Evolutionary conservation across 176 grass and related monocot genomes (phyloP).

Genomic region (Oryza punctata): DNA sequence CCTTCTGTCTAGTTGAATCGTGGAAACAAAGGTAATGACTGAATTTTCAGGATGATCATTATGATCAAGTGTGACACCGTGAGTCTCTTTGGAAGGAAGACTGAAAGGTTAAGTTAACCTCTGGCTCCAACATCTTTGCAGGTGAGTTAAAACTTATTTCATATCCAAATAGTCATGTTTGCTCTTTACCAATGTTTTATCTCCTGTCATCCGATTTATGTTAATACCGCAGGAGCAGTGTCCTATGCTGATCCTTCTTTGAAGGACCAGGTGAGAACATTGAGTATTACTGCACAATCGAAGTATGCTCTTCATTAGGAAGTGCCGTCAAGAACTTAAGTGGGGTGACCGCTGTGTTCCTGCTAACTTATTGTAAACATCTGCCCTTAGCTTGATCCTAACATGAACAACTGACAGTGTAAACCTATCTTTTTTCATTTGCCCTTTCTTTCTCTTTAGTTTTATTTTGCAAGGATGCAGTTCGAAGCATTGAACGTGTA

Average conservation of each 20-base stretch:
- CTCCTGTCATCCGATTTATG: not conserved
- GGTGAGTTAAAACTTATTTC: not conserved
- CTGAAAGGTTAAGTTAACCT: not conserved
- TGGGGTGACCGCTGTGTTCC: not conserved
- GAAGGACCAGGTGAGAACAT: not conserved
- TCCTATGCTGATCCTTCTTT: not conserved
- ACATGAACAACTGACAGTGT: not conserved
- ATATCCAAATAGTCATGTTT: not conserved
- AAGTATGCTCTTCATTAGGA: not conserved
- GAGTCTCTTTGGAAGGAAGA: not conserved
- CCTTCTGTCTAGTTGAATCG: not conserved
- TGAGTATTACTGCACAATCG: not conserved
- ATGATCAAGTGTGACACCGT: not conserved
- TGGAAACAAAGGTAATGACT: not conserved
- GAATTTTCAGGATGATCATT: no score
- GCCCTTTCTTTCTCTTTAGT: not conserved
- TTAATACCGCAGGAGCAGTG: not conserved
- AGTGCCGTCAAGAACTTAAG: not conserved
- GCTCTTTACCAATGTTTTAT: not conserved
- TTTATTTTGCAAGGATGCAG: not conserved
- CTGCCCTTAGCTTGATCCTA: not conserved
- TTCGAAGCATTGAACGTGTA: not conserved
- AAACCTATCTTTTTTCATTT: not conserved
- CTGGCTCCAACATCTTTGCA: not conserved
- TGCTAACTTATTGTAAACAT: not conserved